phyloP scores from a whole-genome alignment of 345 rosid species.

The Eucalyptus regnans region DNA sequence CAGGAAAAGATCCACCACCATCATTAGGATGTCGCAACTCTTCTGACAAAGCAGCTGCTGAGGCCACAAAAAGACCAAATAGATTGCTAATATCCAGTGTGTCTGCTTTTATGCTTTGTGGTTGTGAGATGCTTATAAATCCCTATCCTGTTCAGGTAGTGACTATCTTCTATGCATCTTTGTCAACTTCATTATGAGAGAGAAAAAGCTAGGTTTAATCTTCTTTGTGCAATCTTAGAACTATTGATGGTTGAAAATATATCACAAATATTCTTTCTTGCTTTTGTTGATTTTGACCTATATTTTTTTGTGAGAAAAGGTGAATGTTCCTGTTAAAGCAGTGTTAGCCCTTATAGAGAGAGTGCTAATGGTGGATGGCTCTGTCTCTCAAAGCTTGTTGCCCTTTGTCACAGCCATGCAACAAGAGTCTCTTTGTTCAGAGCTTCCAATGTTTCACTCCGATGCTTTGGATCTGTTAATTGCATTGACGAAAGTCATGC shows the following conservation, averaged over 20 bases:
- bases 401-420: conserved; percentile 50
- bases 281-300: neutral
- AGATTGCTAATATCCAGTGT: conserved; percentile 26
- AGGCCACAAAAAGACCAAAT: conserved; percentile 16
- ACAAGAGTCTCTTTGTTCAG: conserved; percentile 65
- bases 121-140: conserved; percentile 56
- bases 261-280: neutral
- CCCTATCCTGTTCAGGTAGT: conserved; percentile 62
- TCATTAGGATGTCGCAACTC: conserved; percentile 35
- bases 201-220: too few relatives aligned
- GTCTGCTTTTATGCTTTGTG: conserved; percentile 45
- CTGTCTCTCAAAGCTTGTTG: conserved; percentile 29
- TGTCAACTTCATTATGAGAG: neutral
- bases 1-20: conserved; percentile 58
- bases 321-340: conserved; percentile 42
- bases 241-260: neutral
- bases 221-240: neutral
- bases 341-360: conserved; percentile 72
- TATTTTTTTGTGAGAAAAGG: conserved; percentile 23
- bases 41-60: neutral
- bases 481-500: conserved; percentile 54
- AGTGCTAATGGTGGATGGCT: conserved; percentile 71
- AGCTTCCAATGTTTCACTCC: conserved; percentile 69
- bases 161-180: neutral
- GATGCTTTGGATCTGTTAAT: conserved; percentile 51